These are phyloP conservation scores for Radiomyces spectabilis DNA, from an alignment of 192 early-diverging fungal species.

Conservation along the genomic window DNA sequence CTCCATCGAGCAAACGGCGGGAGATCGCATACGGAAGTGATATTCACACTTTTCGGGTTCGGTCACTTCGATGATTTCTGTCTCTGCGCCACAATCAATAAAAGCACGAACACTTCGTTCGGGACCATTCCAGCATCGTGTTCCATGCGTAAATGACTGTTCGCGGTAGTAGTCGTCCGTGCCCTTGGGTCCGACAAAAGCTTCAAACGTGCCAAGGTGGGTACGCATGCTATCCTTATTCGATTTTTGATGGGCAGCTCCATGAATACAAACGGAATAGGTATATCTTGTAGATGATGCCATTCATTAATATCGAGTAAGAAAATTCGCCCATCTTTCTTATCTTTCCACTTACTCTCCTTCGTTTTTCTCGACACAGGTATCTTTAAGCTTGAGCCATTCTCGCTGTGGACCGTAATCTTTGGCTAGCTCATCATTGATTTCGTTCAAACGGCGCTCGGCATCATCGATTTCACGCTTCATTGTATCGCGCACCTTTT, in stretches of 20 bases:
- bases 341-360: conserved; percentile 46
- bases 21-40: conserved; percentile 60
- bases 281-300: conserved; percentile 57
- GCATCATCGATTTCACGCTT: conserved; percentile 18
- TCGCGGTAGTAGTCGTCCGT: conserved; percentile 35
- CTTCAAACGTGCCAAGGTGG: conserved; percentile 39
- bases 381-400: conserved; percentile 56
- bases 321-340: not conserved
- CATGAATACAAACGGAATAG: conserved; percentile 67
- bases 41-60: conserved; percentile 98
- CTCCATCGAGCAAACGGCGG: conserved; percentile 76
- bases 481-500: conserved; percentile 16
- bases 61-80: conserved; percentile 57
- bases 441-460: conserved; percentile 23
- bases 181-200: conserved; percentile 19
- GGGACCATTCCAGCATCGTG: conserved; percentile 95
- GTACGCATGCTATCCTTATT: conserved; percentile 51
- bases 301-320: not conserved
- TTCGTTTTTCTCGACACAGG: conserved; percentile 66
- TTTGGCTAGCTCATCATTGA: conserved; percentile 45
- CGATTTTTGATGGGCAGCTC: conserved; percentile 65
- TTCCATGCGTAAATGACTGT: conserved; percentile 68
- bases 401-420: conserved; percentile 70
- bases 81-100: conserved; percentile 72
- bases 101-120: conserved; percentile 49